Evolutionary conservation across 2,329 filamentous ascomycete genomes (phyloP).

Genomic region (Coniochaeta sp.): DNA sequence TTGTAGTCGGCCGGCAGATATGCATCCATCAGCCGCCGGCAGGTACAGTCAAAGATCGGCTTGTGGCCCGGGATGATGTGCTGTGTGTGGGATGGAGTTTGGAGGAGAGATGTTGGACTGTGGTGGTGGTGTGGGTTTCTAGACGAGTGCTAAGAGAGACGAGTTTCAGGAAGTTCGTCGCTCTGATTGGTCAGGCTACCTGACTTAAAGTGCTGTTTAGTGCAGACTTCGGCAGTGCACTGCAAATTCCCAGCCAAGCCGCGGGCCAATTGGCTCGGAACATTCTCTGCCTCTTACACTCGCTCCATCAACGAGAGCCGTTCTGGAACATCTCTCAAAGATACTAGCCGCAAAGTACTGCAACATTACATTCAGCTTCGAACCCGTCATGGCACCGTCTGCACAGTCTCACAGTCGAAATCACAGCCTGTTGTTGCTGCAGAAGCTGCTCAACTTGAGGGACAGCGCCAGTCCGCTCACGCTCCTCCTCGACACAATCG

Average conservation of each 20-base stretch:
- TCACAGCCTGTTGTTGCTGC: slow-evolving; percentile 76
- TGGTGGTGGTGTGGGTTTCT: neutral
- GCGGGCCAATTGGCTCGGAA: neutral
- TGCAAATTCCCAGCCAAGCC: neutral
- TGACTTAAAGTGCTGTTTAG: neutral
- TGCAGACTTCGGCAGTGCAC: neutral
- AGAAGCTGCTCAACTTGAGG: slow-evolving; percentile 70
- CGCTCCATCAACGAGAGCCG: neutral
- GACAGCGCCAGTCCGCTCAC: slow-evolving; percentile 82
- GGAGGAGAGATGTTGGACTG: neutral
- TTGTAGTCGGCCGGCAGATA: neutral
- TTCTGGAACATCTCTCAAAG: neutral
- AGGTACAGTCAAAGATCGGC: neutral
- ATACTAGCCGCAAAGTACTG: neutral
- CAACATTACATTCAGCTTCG: neutral
- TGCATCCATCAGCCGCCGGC: neutral
- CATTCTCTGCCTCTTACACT: neutral
- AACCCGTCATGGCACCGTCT: slow-evolving; percentile 42
- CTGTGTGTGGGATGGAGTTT: neutral
- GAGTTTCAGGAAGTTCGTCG: neutral
- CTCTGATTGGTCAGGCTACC: neutral
- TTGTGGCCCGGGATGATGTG: neutral
- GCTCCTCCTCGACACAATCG: slow-evolving; percentile 73
- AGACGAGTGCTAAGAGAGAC: neutral
- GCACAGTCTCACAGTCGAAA: slow-evolving; percentile 64